phyloP scores from a whole-genome alignment of 2,329 filamentous ascomycete genomes.

The Ophiostoma australiae region DNA sequence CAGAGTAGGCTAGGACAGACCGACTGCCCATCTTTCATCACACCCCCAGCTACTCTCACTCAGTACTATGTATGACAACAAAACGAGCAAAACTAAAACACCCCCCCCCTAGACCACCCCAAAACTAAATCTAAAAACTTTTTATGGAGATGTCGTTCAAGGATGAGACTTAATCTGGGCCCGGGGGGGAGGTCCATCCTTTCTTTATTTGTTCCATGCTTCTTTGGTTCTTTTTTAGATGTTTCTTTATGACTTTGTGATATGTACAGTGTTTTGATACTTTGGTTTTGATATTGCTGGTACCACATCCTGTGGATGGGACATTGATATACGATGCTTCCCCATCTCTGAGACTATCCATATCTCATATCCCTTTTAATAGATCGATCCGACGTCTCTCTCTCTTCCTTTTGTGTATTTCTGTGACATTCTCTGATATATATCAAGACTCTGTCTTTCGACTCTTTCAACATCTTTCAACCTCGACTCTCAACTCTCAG shows the following conservation, averaged over 20 bases:
- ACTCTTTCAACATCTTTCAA: neutral
- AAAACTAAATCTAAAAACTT: neutral
- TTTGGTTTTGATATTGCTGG: neutral
- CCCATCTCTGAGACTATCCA: conserved; percentile 11
- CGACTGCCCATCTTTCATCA: conserved; percentile 10
- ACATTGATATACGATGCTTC: conserved; percentile 10
- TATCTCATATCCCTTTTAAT: conserved; percentile 9
- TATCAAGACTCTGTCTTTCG: neutral
- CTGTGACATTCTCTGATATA: neutral
- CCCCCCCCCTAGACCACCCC: conserved; percentile 2
- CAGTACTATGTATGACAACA: neutral
- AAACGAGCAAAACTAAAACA: neutral
- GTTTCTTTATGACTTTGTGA: neutral
- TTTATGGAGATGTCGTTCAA: conserved; percentile 8
- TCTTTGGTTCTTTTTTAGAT: neutral
- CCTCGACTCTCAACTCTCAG: neutral
- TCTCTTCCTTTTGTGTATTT: neutral
- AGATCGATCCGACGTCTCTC: conserved; percentile 14
- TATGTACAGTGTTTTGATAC: neutral
- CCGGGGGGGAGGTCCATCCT: conserved; percentile 15
- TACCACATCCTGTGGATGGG: neutral
- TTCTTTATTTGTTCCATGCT: conserved; percentile 15
- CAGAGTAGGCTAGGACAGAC: neutral
- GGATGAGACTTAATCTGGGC: conserved; percentile 16
- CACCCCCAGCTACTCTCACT: neutral